Percentiles rank a stretch among this genome's conserved stretches.
Evolutionary conservation across 2,329 filamentous ascomycete species (phyloP).

Genomic region (Hymenoscyphus albidus): DNA sequence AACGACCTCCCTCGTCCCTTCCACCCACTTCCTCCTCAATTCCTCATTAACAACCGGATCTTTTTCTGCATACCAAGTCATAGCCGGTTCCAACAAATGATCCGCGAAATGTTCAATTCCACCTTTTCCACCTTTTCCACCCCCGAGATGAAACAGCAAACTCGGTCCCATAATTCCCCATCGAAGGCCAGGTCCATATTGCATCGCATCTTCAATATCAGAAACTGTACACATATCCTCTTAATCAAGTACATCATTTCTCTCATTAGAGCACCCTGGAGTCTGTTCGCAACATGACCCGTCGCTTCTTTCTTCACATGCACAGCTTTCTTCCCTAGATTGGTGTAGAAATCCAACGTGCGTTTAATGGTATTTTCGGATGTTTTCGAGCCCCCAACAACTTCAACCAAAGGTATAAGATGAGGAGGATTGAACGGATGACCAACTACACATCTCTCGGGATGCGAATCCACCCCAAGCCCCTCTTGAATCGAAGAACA

Average conservation of each 20-base stretch:
- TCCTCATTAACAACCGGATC: neutral
- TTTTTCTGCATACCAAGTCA: neutral
- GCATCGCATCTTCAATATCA: slow-evolving; percentile 28
- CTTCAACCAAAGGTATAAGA: slow-evolving; percentile 45
- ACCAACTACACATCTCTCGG: slow-evolving; percentile 30
- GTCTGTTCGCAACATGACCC: slow-evolving; percentile 44
- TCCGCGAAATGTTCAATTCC: slow-evolving; percentile 1
- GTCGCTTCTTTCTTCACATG: slow-evolving; percentile 40
- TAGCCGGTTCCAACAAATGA: neutral
- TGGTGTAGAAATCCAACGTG: slow-evolving; percentile 39
- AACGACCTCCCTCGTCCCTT: neutral
- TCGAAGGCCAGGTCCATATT: slow-evolving; percentile 8
- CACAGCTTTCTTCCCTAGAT: slow-evolving; percentile 40
- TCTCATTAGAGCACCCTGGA: slow-evolving; percentile 40
- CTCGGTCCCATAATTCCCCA: slow-evolving; percentile 12
- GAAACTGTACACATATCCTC: slow-evolving; percentile 34
- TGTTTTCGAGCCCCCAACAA: slow-evolving; percentile 37
- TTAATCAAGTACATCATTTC: slow-evolving; percentile 38
- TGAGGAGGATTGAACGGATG: slow-evolving; percentile 49
- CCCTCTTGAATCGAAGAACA: slow-evolving; percentile 19
- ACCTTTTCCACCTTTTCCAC: neutral
- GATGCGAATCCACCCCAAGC: slow-evolving; percentile 33
- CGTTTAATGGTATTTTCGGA: neutral
- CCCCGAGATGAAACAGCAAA: slow-evolving; percentile 4
- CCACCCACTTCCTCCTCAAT: neutral